phyloP scores from a whole-genome alignment of 164 flowering plant genomes.

The Macadamia tetraphylla region DNA sequence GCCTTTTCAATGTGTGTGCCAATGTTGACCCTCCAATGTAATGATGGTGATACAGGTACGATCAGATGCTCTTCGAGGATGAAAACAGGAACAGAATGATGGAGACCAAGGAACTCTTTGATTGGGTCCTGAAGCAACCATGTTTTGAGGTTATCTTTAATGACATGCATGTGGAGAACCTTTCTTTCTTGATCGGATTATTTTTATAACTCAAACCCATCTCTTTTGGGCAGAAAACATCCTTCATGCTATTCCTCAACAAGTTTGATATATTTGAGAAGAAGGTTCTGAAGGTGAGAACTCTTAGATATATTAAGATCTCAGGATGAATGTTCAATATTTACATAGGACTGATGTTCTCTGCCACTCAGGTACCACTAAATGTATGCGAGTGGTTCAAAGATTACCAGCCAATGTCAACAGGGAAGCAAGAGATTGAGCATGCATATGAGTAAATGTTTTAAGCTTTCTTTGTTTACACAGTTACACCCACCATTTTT shows the following conservation, averaged over 20 bases:
- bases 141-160: conserved; percentile 74
- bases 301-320: neutral
- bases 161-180: conserved; percentile 4
- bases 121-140: conserved; percentile 94
- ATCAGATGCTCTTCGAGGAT: conserved; percentile 92
- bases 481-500: neutral
- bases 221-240: conserved; percentile 72
- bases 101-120: conserved; percentile 93
- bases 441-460: conserved; percentile 93
- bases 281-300: conserved; percentile 78
- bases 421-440: conserved; percentile 93
- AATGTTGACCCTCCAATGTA: conserved; percentile 7
- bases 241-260: conserved; percentile 94
- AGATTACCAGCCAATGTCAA: conserved; percentile 85
- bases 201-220: conserved; percentile 1
- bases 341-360: conserved; percentile 6
- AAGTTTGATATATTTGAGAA: conserved; percentile 97
- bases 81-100: conserved; percentile 84
- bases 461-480: neutral
- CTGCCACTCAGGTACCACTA: conserved; percentile 62
- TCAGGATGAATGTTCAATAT: neutral
- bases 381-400: conserved; percentile 96
- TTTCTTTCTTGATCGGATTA: neutral
- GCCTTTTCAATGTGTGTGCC: neutral
- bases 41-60: conserved; percentile 58